phyloP scores from a whole-genome alignment of 805 yeast genomes.

The Spathaspora hagerdaliae region DNA sequence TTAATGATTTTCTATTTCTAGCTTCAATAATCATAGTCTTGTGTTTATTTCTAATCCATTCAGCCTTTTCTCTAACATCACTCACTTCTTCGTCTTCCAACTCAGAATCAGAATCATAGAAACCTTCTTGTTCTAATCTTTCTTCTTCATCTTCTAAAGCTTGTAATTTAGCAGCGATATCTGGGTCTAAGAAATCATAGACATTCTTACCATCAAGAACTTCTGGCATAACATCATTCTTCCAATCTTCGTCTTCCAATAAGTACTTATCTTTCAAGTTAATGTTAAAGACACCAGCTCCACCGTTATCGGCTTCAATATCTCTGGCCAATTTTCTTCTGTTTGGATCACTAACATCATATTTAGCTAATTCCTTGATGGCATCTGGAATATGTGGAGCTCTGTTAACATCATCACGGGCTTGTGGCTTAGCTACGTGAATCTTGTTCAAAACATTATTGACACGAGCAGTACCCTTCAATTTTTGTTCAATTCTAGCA shows the following conservation, averaged over 20 bases:
- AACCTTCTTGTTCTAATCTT: conserved; percentile 87
- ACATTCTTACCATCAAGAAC: conserved; percentile 93
- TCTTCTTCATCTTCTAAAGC: conserved; percentile 98
- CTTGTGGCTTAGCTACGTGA: conserved; percentile 87
- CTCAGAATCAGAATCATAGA: conserved; percentile 78
- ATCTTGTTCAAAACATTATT: conserved; percentile 88
- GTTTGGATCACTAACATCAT: conserved; percentile 76
- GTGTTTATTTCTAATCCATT: conserved; percentile 94
- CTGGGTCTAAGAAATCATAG: conserved; percentile 95
- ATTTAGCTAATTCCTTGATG: conserved; percentile 55
- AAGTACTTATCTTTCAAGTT: conserved; percentile 89
- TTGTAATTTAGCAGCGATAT: conserved; percentile 86
- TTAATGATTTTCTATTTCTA: conserved; percentile 79
- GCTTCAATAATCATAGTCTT: conserved; percentile 89
- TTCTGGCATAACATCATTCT: conserved; percentile 96
- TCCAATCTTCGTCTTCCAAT: conserved; percentile 96
- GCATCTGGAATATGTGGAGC: conserved; percentile 80
- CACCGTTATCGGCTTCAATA: conserved; percentile 92
- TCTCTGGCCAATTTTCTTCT: conserved; percentile 82
- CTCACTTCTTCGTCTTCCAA: conserved; percentile 56
- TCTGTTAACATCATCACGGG: conserved; percentile 83
- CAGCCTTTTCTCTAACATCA: conserved; percentile 80
- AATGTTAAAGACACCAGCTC: conserved; percentile 96
- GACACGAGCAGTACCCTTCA: conserved; percentile 88
- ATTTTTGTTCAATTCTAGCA: conserved; percentile 93